Conservation (phyloP, 2,329 filamentous ascomycete genomes). For the Epichloe glyceriae region DNA sequence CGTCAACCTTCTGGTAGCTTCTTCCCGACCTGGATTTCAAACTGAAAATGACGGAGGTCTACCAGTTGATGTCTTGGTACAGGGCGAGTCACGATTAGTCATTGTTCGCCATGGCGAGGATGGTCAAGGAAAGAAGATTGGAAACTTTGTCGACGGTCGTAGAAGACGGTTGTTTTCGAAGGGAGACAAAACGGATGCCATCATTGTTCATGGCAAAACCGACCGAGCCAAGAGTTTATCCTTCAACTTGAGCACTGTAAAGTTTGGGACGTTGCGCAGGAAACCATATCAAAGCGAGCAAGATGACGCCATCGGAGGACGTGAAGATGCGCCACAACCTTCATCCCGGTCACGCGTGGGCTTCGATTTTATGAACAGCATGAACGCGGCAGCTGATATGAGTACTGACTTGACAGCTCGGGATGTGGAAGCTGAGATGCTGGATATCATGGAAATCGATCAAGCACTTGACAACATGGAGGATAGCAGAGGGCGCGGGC, state of each 20-base stretch:
- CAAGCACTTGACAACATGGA: constrained; percentile 45
- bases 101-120: constrained; percentile 41
- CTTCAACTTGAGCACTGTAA: constrained; percentile 38
- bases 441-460: constrained; percentile 55
- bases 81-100: constrained; percentile 42
- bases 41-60: constrained; percentile 24
- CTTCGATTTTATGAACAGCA: constrained; percentile 37
- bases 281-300: constrained; percentile 17
- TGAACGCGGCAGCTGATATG: constrained; percentile 40
- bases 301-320: constrained; percentile 9
- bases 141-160: constrained; percentile 21
- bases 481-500: constrained; percentile 30
- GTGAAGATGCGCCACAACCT: constrained; percentile 13
- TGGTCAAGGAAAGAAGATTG: constrained; percentile 29
- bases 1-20: constrained; percentile 31
- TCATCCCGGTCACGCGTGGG: constrained; percentile 23
- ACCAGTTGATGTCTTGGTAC: constrained; percentile 39
- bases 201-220: constrained; percentile 39
- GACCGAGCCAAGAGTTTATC: constrained; percentile 25
- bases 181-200: constrained; percentile 34
- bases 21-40: constrained; percentile 12
- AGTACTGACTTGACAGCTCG: constrained; percentile 35
- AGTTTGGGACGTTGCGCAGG: constrained; percentile 23
- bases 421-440: constrained; percentile 46
- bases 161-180: constrained; percentile 23